Evolutionary conservation across 345 rosid species (phyloP).

Genomic region (Nephelium lappaceum): DNA sequence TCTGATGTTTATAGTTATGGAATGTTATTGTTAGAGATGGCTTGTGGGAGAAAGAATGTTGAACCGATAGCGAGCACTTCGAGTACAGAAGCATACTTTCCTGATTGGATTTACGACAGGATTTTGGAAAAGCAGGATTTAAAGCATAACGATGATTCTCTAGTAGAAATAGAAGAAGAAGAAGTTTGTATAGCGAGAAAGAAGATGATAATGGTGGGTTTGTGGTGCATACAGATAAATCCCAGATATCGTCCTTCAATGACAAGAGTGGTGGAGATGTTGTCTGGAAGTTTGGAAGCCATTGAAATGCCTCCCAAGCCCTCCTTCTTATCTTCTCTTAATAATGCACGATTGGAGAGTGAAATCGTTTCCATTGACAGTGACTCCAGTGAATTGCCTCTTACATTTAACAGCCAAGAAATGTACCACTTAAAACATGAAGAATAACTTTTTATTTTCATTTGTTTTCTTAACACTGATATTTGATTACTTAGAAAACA

Average conservation of each 20-base stretch:
- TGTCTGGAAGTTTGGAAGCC: constrained; percentile 19
- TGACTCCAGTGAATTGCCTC: constrained; percentile 16
- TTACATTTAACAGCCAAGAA: not conserved
- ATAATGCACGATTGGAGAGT: not conserved
- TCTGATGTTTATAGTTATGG: constrained; percentile 44
- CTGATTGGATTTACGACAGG: constrained; percentile 32
- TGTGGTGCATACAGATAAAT: constrained; percentile 47
- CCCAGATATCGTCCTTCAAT: constrained; percentile 41
- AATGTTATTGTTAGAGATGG: constrained; percentile 39
- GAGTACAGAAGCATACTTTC: constrained; percentile 26
- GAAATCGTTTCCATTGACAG: constrained; percentile 11
- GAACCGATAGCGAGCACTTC: not conserved
- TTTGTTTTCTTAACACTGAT: too few species aligned
- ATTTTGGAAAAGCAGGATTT: not conserved
- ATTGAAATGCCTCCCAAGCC: constrained; percentile 42
- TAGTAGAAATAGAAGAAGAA: constrained; percentile 18
- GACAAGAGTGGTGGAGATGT: constrained; percentile 37
- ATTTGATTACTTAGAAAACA: too few species aligned
- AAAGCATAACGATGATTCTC: not conserved
- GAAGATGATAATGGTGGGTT: constrained; percentile 28
- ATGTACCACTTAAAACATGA: not conserved
- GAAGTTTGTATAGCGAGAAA: constrained; percentile 18
- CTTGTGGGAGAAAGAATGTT: constrained; percentile 19
- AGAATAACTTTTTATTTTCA: too few species aligned
- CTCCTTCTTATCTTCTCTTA: constrained; percentile 16